Evolutionary conservation across 371 early-diverging fungal species (phyloP).

Genomic region (Capillidium heterosporum): DNA sequence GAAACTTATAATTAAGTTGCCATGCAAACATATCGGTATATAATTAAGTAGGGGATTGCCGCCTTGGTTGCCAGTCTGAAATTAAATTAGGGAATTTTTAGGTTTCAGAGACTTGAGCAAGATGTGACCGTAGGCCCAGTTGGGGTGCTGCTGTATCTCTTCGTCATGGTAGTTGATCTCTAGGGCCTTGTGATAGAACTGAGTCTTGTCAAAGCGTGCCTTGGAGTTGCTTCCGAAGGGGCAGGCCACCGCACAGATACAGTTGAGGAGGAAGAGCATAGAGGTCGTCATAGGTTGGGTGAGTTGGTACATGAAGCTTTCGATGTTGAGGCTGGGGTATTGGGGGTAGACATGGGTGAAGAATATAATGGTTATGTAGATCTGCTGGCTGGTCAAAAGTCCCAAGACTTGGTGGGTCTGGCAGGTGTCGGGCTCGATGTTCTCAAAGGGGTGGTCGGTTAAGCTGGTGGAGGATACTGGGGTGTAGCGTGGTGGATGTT

Average conservation of each 20-base stretch:
- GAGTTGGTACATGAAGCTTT: not conserved
- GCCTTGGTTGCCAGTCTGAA: too few species aligned
- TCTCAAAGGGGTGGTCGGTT: slow-evolving; percentile 1
- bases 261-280: not conserved
- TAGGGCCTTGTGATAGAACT: slow-evolving; percentile 5
- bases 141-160: not conserved
- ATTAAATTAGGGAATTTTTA: not conserved
- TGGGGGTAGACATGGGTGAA: not conserved
- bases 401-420: not conserved
- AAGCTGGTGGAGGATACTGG: not conserved
- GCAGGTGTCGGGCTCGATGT: not conserved
- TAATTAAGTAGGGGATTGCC: too few species aligned
- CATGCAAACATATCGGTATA: too few species aligned
- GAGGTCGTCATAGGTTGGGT: not conserved
- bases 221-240: not conserved
- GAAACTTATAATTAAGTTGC: too few species aligned
- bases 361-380: slow-evolving; percentile 4
- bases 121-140: slow-evolving; percentile 1
- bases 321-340: not conserved
- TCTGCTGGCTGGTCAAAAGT: slow-evolving; percentile 5
- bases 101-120: slow-evolving; percentile 2
- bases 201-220: slow-evolving; percentile 4
- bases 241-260: slow-evolving; percentile 3
- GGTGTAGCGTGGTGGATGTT: not conserved
- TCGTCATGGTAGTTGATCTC: slow-evolving; percentile 3